Evolutionary conservation across 176 grass and related monocot species (phyloP).

Genomic region (Elaeis guineensis): DNA sequence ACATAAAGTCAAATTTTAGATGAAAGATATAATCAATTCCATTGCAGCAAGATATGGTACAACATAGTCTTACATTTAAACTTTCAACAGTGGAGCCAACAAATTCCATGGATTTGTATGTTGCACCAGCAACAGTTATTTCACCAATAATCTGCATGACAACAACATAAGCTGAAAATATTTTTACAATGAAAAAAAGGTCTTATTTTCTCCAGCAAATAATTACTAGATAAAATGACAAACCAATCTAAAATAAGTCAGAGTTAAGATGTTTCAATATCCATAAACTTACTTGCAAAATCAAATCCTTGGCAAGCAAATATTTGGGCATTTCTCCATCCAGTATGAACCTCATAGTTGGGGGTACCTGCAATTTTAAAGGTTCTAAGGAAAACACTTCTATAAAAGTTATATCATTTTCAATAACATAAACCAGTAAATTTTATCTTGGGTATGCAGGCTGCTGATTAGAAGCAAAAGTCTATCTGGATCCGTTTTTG

Average conservation of each 20-base stretch:
- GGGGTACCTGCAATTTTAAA: conserved; percentile 55
- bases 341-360: conserved; percentile 71
- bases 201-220: no score
- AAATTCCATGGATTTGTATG: conserved; percentile 93
- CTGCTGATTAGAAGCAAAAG: no score
- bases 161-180: background rate
- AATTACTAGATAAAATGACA: no score
- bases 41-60: conserved; percentile 14
- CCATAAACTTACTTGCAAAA: conserved; percentile 75
- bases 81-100: conserved; percentile 62
- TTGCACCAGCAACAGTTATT: conserved; percentile 83
- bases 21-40: conserved; percentile 2
- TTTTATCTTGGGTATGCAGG: no score
- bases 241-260: no score
- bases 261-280: background rate
- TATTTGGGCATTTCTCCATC: conserved; percentile 94
- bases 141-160: conserved; percentile 76
- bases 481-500: no score
- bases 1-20: background rate
- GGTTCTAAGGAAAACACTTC: background rate
- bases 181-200: background rate
- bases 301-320: conserved; percentile 97
- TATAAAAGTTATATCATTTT: no score
- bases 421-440: no score
- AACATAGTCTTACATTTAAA: conserved; percentile 40